A percentile compares a stretch with the other conserved stretches of the same genome.
These are phyloP conservation scores for Hondaea fermentalgiana DNA, from an alignment of 108 stramenopile species.

Conservation along the genomic window DNA sequence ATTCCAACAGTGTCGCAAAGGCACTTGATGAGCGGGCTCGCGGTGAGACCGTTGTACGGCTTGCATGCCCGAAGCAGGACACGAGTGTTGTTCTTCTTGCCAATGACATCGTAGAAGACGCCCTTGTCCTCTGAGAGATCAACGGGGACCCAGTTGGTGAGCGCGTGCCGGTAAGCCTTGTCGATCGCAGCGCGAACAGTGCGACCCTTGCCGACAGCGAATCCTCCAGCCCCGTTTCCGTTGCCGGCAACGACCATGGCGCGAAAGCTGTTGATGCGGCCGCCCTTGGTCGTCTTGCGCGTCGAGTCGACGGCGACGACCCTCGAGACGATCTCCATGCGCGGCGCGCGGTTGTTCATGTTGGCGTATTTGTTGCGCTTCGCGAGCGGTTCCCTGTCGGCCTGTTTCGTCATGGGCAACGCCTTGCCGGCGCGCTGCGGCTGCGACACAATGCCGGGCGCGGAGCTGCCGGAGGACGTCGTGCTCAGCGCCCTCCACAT, in stretches of 20 bases:
- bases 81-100: slow-evolving; percentile 77
- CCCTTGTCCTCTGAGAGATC: slow-evolving; percentile 67
- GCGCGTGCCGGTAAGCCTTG: slow-evolving; percentile 62
- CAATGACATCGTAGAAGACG: slow-evolving; percentile 65
- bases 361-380: background rate
- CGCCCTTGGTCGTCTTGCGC: slow-evolving; percentile 80
- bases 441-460: too few relatives aligned
- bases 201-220: slow-evolving; percentile 81
- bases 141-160: slow-evolving; percentile 76
- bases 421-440: too few relatives aligned
- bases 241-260: slow-evolving; percentile 85
- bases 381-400: background rate
- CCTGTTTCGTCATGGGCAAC: background rate
- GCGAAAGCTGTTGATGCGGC: slow-evolving; percentile 74
- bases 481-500: too few relatives aligned
- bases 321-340: background rate
- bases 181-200: slow-evolving; percentile 70
- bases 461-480: too few relatives aligned
- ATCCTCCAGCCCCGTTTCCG: slow-evolving; percentile 82
- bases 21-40: slow-evolving; percentile 58
- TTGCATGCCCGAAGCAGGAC: slow-evolving; percentile 56
- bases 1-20: slow-evolving; percentile 74
- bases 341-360: background rate
- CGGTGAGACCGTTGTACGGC: slow-evolving; percentile 62
- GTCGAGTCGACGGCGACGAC: slow-evolving; percentile 68